Evolutionary conservation across 2,329 filamentous ascomycete genomes (phyloP), one percentile per base, ranked within the genome.

Genomic region (Beauveria asiatica): DNA sequence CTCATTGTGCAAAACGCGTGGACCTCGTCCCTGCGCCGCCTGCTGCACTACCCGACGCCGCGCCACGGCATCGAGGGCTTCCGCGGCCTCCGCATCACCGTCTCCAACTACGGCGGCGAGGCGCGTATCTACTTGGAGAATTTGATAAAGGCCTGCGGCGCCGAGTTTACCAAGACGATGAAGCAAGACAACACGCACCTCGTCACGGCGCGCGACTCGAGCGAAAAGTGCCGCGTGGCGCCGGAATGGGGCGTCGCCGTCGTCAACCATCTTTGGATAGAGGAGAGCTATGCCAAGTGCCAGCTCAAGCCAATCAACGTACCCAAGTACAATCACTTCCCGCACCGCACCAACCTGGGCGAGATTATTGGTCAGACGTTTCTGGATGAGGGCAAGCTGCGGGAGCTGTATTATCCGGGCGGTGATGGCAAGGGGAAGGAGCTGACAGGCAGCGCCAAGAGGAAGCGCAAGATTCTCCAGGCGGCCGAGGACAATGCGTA

Each of bases 91-190:
- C 84, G 82, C 56, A 94, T 99, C 68, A 96, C 92, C 61, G 80
- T 99, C 6, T 97, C 94, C 6, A 99, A 97, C 72, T 99, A 99
- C 70, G 91, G 91, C 50, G 94, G 94, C 37, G 94, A 99, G 72
- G 91, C 94, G 17, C 86, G 94, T 51, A 86, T 91, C 57, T 99
- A 97, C 68, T 80, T 99, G 5, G 92, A 97, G 73, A 97, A 96
- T 66, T 80, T 99, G 42, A 88, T 97, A 67, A 85, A 80, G 62
- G 92, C 92, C 25, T 81, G 88, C 17, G 94, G 94, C 17, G 93
- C 90, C 9, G 87, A 89, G 63, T 97, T 91, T 70, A 99, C 94
- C 33, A 96, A 95, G 75, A 95, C 91, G 0, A 89, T 99, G 85
- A 95, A 91, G 72, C 85, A 89, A 65, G 92, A 97, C 63, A 97